A percentile compares a stretch with the other conserved stretches of the same genome.
Conservation (phyloP, 1,284 basidiomycete genomes). For the Cryptococcus neoformans region DNA sequence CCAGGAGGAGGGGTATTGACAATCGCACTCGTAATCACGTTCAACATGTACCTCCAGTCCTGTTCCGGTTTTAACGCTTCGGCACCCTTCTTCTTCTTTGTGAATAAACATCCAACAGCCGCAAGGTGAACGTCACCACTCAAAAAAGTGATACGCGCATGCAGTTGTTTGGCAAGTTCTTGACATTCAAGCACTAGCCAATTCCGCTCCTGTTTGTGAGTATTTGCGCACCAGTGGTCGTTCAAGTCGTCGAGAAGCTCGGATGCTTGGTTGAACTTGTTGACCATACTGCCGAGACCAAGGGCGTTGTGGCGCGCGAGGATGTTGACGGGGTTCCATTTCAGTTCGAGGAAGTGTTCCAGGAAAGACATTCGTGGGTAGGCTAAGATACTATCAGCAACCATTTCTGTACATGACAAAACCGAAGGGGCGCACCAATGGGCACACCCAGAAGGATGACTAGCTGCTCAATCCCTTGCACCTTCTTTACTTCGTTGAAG, state of each 20-base stretch:
- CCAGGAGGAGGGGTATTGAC: constrained; percentile 64
- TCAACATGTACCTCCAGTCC: constrained; percentile 85
- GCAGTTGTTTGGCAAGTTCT: constrained; percentile 59
- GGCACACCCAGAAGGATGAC: constrained; percentile 69
- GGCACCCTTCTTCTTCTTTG: constrained; percentile 39
- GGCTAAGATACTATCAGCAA: constrained; percentile 56
- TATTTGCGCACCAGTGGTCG: constrained; percentile 82
- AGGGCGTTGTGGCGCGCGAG: constrained; percentile 57
- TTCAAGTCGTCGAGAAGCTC: constrained; percentile 91
- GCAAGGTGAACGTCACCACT: constrained; percentile 90
- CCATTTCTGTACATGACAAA: background rate
- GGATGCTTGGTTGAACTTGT: constrained; percentile 85
- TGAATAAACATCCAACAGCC: constrained; percentile 74
- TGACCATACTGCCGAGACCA: constrained; percentile 74
- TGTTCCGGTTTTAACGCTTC: constrained; percentile 48
- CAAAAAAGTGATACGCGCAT: constrained; percentile 74
- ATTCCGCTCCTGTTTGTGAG: constrained; percentile 89
- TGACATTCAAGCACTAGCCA: constrained; percentile 80
- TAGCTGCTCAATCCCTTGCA: constrained; percentile 60
- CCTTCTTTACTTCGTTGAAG: constrained; percentile 58
- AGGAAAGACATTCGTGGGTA: constrained; percentile 93
- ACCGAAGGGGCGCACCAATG: constrained; percentile 20
- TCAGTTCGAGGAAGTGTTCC: constrained; percentile 63
- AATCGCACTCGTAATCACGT: constrained; percentile 53
- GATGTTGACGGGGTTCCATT: constrained; percentile 74